Conservation (phyloP, 306 rosid species). For the Corylus americana region DNA sequence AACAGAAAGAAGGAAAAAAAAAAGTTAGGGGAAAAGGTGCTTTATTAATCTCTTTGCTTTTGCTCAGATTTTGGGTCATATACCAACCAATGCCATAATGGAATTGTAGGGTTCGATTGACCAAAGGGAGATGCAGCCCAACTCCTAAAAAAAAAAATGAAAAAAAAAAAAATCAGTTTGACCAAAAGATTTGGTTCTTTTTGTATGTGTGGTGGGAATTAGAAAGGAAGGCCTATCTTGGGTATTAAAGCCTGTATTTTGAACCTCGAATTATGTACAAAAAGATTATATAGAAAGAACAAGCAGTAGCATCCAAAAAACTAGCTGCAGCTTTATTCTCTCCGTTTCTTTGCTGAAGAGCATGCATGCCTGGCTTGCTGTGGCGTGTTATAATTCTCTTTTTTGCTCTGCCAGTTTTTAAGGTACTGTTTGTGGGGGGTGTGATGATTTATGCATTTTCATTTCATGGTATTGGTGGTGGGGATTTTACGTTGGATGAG, state of each 20-base stretch:
- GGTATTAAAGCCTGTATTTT: constrained; percentile 14
- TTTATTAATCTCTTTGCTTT: constrained; percentile 24
- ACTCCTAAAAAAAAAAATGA: not conserved
- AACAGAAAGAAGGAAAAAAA: constrained; percentile 1
- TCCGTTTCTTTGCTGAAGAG: constrained; percentile 18
- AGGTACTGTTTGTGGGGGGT: constrained; percentile 33
- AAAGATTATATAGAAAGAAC: constrained; percentile 29
- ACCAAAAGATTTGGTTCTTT: not conserved
- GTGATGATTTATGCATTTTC: constrained; percentile 11
- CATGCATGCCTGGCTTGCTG: constrained; percentile 30
- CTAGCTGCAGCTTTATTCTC: constrained; percentile 34
- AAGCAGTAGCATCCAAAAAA: constrained; percentile 35
- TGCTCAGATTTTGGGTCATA: constrained; percentile 36
- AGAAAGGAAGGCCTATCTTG: constrained; percentile 5
- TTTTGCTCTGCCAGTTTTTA: constrained; percentile 23
- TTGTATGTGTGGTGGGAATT: not conserved
- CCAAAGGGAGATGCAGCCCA: constrained; percentile 4
- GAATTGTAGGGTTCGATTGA: constrained; percentile 35
- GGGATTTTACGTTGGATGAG: not conserved
- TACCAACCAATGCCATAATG: constrained; percentile 39
- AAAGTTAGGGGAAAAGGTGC: constrained; percentile 27
- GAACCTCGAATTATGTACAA: constrained; percentile 30
- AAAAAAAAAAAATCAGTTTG: not conserved
- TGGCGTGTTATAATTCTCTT: constrained; percentile 19
- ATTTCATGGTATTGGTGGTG: constrained; percentile 24